A percentile compares a stretch with the other conserved stretches of the same genome.
Conservation (phyloP, 2,329 filamentous ascomycete species). For the Clarireedia homoeocarpa region DNA sequence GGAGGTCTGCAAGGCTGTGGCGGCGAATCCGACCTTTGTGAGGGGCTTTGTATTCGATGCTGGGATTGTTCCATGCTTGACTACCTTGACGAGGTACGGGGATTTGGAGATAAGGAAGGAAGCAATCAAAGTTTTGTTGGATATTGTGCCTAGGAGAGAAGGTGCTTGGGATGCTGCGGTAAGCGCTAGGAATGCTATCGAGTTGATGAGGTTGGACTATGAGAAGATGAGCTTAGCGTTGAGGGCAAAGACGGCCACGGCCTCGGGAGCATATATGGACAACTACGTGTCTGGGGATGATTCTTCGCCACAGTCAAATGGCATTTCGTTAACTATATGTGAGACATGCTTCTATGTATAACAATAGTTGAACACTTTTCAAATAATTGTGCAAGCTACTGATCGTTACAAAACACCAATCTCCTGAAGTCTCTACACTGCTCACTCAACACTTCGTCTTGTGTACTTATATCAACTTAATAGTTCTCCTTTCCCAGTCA, state of each 20-base stretch:
- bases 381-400: too few species aligned
- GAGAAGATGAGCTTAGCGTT: neutral
- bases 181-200: neutral
- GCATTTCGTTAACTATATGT: too few species aligned
- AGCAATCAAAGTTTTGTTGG: neutral
- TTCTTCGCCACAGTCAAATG: too few species aligned
- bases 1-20: neutral
- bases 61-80: neutral
- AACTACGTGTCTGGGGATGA: too few species aligned
- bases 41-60: slow-evolving; percentile 3
- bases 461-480: neutral
- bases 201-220: neutral
- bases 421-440: too few species aligned
- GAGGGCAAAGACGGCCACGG: too few species aligned
- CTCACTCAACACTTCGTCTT: neutral
- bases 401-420: too few species aligned
- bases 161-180: slow-evolving; percentile 3
- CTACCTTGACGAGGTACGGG: neutral
- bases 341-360: too few species aligned
- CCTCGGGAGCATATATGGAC: too few species aligned
- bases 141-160: slow-evolving; percentile 6
- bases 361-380: too few species aligned
- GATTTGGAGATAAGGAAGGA: neutral
- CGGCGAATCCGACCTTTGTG: neutral
- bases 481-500: neutral